Base-by-base conservation (phyloP, 371 early-diverging fungal genomes). In the Mortierella sp. region DNA sequence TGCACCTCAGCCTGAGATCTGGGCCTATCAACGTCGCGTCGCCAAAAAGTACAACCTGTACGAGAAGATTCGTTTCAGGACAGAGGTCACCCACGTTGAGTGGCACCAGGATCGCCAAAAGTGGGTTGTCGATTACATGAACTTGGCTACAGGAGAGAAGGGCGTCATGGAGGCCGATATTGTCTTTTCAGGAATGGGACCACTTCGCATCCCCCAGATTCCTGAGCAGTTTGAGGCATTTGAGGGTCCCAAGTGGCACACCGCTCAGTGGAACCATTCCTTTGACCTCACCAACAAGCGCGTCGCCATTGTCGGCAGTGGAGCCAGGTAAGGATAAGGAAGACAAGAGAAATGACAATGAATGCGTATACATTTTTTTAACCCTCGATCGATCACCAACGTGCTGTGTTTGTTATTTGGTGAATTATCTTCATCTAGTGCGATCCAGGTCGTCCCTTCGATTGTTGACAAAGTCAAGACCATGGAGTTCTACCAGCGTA, bases 401-500 rank as follows among this genome's bases (percentile, higher is more conserved):
- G 3, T 13, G 13, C 14, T 60, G 6, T 6, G 26, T 28, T 60
- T 60, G 10, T 28, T 14, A 11, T 58, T 60, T 60, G 1, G 0
- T 60, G 31, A 60, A 60, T 3, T 14, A 4, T 13, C 28, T 26
- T 60, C 26, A 8, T 13, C 14, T n/a, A 90, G 90, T 75, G 93
- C 89, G 7, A 89, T 91, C 13, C 94, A 94, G 74, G 83, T 90
- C 44, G 85, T 92, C 3, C 92, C 92, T n/a, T 79, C 88, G 38
- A 79, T 93, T 14, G 88, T 81, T 24, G 85, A 88, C 68, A 83
- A 88, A 44, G 91, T 88, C 31, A 82, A 80, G 28, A 83, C 81
- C 21, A 76, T 94, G 24, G 86, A 88, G 73, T 89, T 88, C 52
- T 94, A 90, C 76, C 92, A 92, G 70, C 89, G 93, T n/a, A 90